Conservation (phyloP, 331 rosid species). For the Stylosanthes scabra region DNA sequence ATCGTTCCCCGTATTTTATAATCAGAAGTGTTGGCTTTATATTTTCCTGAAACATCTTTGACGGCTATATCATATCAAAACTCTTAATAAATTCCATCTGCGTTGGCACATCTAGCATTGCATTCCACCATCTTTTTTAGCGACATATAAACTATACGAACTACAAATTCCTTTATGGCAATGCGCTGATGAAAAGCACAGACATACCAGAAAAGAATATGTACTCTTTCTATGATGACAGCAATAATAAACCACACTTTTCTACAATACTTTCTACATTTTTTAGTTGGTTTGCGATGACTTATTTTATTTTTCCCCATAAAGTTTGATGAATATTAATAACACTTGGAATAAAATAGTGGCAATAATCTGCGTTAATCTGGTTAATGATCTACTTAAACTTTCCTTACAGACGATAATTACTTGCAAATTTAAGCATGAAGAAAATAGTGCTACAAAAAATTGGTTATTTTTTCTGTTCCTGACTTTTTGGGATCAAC, state of each 20-base stretch:
- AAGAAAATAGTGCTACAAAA: constrained; percentile 21
- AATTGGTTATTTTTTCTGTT: constrained; percentile 47
- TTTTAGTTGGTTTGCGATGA: constrained; percentile 24
- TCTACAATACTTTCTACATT: constrained; percentile 1
- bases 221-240: background rate
- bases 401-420: background rate
- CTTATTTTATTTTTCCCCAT: background rate
- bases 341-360: constrained; percentile 17
- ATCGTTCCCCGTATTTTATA: background rate
- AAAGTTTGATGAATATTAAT: constrained; percentile 7
- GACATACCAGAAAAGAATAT: background rate
- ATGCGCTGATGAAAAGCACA: constrained; percentile 23
- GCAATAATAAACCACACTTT: constrained; percentile 10
- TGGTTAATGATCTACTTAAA: constrained; percentile 18
- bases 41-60: constrained; percentile 30
- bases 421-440: constrained; percentile 12
- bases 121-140: constrained; percentile 8
- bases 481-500: constrained; percentile 35
- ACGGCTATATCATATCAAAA: constrained; percentile 18
- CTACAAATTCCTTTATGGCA: constrained; percentile 20
- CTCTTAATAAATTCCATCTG: constrained; percentile 1
- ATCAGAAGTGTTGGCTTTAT: background rate
- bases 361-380: constrained; percentile 24
- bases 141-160: constrained; percentile 12
- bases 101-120: background rate